Base-by-base conservation (phyloP, 1,139 yeast species). In the Zygoascus sp. region DNA sequence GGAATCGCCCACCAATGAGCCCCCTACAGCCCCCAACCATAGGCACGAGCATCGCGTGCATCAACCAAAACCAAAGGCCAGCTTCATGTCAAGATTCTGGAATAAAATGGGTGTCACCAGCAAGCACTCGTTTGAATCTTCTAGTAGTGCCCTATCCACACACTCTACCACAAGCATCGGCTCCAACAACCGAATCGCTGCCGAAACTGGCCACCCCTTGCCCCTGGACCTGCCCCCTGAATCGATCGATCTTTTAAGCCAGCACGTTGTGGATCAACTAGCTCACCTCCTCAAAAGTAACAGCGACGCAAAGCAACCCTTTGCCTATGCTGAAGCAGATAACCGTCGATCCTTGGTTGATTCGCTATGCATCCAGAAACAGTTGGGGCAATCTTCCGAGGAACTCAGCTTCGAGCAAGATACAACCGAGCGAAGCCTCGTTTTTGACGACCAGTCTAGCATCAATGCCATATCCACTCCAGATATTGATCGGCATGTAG, bases 261-360 rank as follows among this genome's bases (percentile, higher is more conserved):
- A 94, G 2, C 70, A 94, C 55, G 83, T 87, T 1, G 75, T 86
- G 36, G 87, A 83, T 56, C 95, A 88, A 61, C 76, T 86, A 17
- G 76, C 74, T 32, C 45, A 50, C n/a, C 54, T 59, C 21, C 44
- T 62, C 35, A 53, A 56, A 41, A 34, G 40, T 37, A 56, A 48
- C 11, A n/a, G n/a, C n/a, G 49, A 46, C 19, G 9, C 41, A 11
- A 19, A n/a, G 2, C 3, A 4, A n/a, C 20, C 39, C 5, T 16
- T 4, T 4, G 25, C 25, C 5, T 3, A 5, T 35, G 25, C 16
- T 19, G 25, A 25, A 3, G 13, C 11, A 7, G 30, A 32, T 16
- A 35, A 42, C 43, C 25, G 39, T 10, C 25, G 15, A 4, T 53
- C 57, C 7, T 46, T 53, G 47, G 52, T 52, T 32, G 57, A 53